phyloP scores from a whole-genome alignment of 2,329 filamentous ascomycete genomes.

The Talaromyces amestolkiae region DNA sequence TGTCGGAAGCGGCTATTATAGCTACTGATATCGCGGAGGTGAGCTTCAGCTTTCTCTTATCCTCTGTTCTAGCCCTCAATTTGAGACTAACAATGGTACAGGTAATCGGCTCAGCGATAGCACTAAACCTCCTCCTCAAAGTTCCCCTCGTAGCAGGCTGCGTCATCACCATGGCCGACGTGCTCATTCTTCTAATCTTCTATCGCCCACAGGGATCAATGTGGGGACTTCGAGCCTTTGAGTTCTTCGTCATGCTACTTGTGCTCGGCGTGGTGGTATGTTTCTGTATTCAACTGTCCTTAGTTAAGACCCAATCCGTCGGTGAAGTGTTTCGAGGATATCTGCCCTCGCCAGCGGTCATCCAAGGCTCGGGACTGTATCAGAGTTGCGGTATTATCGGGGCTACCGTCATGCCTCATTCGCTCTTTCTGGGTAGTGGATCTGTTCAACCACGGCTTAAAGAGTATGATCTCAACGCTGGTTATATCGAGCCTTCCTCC shows the following conservation, averaged over 20 bases:
- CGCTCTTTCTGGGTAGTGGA: conserved; percentile 56
- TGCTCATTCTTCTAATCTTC: conserved; percentile 57
- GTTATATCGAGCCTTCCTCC: conserved; percentile 32
- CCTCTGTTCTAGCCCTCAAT: background rate
- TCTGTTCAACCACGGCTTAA: conserved; percentile 55
- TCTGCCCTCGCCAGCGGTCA: conserved; percentile 53
- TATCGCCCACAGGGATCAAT: conserved; percentile 54
- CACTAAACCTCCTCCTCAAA: conserved; percentile 54
- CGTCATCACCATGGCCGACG: conserved; percentile 57
- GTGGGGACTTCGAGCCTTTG: conserved; percentile 52
- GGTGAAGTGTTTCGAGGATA: conserved; percentile 56
- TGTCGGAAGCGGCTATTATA: conserved; percentile 67
- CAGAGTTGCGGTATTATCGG: conserved; percentile 55
- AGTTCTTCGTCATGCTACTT: conserved; percentile 54
- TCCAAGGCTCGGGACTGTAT: conserved; percentile 54
- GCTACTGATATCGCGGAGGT: conserved; percentile 70
- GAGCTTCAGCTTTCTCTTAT: conserved; percentile 18
- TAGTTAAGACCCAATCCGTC: conserved; percentile 49
- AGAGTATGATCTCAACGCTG: conserved; percentile 46
- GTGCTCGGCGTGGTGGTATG: conserved; percentile 57
- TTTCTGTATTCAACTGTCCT: conserved; percentile 57
- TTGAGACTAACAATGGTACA: conserved; percentile 30
- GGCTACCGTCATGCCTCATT: conserved; percentile 60
- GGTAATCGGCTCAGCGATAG: conserved; percentile 59
- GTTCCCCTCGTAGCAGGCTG: conserved; percentile 57